Conservation (phyloP, 768 basidiomycete species). For the Leucocoprinus leucothites region DNA sequence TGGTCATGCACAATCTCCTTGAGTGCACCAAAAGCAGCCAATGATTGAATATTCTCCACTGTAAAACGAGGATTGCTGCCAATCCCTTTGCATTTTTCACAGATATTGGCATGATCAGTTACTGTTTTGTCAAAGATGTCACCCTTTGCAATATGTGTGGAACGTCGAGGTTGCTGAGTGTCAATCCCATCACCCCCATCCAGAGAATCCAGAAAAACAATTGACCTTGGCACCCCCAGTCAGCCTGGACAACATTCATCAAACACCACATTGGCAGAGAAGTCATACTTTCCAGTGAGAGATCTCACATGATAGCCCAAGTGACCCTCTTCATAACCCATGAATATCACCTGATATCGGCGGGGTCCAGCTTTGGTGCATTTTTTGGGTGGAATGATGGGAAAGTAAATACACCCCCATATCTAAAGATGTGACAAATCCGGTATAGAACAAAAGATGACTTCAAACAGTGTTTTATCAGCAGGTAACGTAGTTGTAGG, state of each 20-base stretch:
- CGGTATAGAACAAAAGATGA: constrained; percentile 19
- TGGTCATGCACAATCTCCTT: background rate
- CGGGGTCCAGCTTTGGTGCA: constrained; percentile 15
- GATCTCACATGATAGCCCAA: constrained; percentile 21
- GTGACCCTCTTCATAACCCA: constrained; percentile 19
- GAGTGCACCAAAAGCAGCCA: background rate
- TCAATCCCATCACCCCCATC: background rate
- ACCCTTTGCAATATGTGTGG: background rate
- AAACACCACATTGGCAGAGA: constrained; percentile 27
- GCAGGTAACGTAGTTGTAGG: constrained; percentile 22
- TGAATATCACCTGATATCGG: constrained; percentile 21
- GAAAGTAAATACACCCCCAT: constrained; percentile 26
- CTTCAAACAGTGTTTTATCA: constrained; percentile 19
- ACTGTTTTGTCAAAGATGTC: background rate
- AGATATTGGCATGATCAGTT: background rate
- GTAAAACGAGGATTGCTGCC: background rate
- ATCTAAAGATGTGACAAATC: constrained; percentile 25
- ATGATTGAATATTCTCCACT: background rate
- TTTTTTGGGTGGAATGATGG: constrained; percentile 18
- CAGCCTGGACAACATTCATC: constrained; percentile 19
- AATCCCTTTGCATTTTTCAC: background rate
- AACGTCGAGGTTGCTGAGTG: background rate
- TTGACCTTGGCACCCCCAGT: background rate
- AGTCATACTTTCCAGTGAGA: constrained; percentile 16
- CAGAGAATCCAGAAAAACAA: background rate